Evolutionary conservation across 768 basidiomycete species (phyloP).

Genomic region (Udeniomyces megalosporus): DNA sequence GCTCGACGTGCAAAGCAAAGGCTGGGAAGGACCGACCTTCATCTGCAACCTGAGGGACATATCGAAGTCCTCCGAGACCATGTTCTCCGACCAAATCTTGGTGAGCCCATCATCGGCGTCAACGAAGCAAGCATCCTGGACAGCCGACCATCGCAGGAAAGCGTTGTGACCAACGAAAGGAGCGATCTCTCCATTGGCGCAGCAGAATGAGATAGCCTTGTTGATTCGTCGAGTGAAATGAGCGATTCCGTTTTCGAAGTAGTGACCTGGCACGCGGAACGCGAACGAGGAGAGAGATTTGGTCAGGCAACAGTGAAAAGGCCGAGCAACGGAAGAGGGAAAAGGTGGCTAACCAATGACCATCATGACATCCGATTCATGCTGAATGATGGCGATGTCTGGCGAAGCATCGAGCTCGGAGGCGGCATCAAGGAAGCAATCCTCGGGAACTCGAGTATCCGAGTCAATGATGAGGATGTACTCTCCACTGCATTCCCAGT

Average conservation of each 20-base stretch:
- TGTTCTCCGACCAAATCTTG: constrained; percentile 16
- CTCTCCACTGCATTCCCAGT: constrained; percentile 13
- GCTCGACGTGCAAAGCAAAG: background rate
- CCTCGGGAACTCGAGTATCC: constrained; percentile 27
- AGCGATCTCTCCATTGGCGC: constrained; percentile 28
- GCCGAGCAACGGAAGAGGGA: no score
- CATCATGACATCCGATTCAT: constrained; percentile 78
- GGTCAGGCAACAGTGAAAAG: background rate
- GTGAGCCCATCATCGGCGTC: constrained; percentile 11
- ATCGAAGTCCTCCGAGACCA: constrained; percentile 15
- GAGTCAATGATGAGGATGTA: constrained; percentile 16
- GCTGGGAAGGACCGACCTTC: constrained; percentile 30
- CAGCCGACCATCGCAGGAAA: constrained; percentile 73
- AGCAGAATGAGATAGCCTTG: constrained; percentile 26
- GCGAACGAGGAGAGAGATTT: background rate
- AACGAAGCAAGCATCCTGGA: constrained; percentile 46
- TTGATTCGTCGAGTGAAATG: constrained; percentile 80
- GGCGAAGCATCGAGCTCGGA: constrained; percentile 67
- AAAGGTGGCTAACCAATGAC: constrained; percentile 42
- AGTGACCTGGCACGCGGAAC: background rate
- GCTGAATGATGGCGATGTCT: constrained; percentile 76
- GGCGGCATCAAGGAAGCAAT: constrained; percentile 79
- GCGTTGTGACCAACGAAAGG: constrained; percentile 39
- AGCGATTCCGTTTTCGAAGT: constrained; percentile 50
- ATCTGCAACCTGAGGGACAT: constrained; percentile 42